phyloP scores from a whole-genome alignment of 169 alveolate genomes.

The Plasmodium malariae region DNA sequence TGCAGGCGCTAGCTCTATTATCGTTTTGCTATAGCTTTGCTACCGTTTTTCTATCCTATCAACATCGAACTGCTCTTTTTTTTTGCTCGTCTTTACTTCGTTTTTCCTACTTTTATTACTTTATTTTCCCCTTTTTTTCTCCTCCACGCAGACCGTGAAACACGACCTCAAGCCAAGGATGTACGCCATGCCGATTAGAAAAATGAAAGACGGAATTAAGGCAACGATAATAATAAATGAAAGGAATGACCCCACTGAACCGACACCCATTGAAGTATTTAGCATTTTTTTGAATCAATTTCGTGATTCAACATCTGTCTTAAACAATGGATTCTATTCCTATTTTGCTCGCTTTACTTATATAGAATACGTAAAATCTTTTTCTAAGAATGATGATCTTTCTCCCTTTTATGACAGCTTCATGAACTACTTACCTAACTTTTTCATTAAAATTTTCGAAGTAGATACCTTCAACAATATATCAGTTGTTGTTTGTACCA shows the following conservation, averaged over 20 bases:
- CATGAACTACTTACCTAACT: conserved; percentile 35
- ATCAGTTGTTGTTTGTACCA: conserved; percentile 37
- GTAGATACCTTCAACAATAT: conserved; percentile 44
- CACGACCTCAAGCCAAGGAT: conserved; percentile 42
- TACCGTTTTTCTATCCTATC: not conserved
- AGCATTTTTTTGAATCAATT: conserved; percentile 58
- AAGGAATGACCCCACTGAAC: conserved; percentile 45
- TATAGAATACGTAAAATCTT: conserved; percentile 53
- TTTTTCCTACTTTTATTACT: not conserved
- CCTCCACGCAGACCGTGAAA: conserved; percentile 27
- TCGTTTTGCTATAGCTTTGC: too few species aligned
- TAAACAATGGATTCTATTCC: conserved; percentile 59
- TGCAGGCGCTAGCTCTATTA: too few species aligned
- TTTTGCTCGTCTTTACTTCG: too few species aligned
- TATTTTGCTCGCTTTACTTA: conserved; percentile 66
- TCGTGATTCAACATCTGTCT: conserved; percentile 43
- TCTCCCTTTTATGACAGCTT: conserved; percentile 21
- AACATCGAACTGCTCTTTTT: too few species aligned
- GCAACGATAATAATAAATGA: conserved; percentile 44
- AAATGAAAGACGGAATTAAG: conserved; percentile 56
- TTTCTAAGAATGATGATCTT: conserved; percentile 34
- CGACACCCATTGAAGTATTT: conserved; percentile 64
- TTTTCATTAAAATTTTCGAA: conserved; percentile 23
- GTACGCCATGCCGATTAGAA: conserved; percentile 49
- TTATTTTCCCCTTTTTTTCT: not conserved